Evolutionary conservation across 352 stramenopile genomes (phyloP), one percentile per base, ranked within the genome.

Genomic region (Globisporangium recalcitrans): DNA sequence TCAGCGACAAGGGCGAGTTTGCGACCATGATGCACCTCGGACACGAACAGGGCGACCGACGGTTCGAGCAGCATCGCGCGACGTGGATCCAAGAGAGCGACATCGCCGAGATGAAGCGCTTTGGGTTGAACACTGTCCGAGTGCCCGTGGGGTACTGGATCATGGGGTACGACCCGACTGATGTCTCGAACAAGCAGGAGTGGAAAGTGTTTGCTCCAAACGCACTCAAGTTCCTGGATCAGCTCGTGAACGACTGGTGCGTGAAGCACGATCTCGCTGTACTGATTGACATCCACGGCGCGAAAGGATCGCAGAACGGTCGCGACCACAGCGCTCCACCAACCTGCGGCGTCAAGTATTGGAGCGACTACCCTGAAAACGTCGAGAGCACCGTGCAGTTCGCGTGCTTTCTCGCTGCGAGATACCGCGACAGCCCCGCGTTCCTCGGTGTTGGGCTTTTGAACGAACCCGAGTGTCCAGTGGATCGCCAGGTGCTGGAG

Each of bases 141-240:
- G 83, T 97, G 3, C 85, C 88, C 4, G 65, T 96, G 34, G 78
- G 82, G 0, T 90, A 80, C 65, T 97, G 86, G 85, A 89, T 95
- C 52, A 77, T 81, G 52, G 75, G 65, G 9, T 60, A 67, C 16
- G 71, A 85, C 44, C 64, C 70, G 2, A 77, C 72, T 4, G 78
- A 82, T 19, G 58, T 77, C 63, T 79, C 81, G 8, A 68, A 78
- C 55, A 86, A 86, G 56, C 67, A 66, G 16, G 69, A 81, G 47
- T 73, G 62, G 65, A 24, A 46, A 3, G 69, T 82, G 46, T 87
- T 84, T 57, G 70, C 79, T 2, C 75, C 75, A 0, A 62, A 63
- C 3, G 79, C 67, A 3, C 52, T 88, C 8, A 72, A 70, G 51
- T 89, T 80, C 71, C 67, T 97, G 69, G 91, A 88, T 63, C 55